These are phyloP conservation scores for Citrus sinensis DNA, from an alignment of 345 rosid genomes.

Conservation along the genomic window DNA sequence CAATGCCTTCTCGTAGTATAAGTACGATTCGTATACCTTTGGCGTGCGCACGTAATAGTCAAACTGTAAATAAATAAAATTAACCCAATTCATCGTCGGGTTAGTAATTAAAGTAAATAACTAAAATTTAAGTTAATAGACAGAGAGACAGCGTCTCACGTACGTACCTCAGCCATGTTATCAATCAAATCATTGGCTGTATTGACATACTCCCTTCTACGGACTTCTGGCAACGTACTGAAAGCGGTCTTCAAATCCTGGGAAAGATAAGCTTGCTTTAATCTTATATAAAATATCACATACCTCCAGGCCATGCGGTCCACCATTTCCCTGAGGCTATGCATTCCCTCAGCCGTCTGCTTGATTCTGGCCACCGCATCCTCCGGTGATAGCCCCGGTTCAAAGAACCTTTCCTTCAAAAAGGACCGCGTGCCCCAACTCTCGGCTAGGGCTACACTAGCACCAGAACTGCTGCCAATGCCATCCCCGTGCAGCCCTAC, in stretches of 20 bases:
- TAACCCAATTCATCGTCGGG: not conserved
- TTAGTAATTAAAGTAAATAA: too few relatives aligned
- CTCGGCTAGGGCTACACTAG: slow-evolving; percentile 50
- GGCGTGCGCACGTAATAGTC: slow-evolving; percentile 75
- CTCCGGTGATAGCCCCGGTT: slow-evolving; percentile 73
- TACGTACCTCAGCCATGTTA: slow-evolving; percentile 86
- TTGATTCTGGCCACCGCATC: slow-evolving; percentile 81
- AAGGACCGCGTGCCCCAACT: slow-evolving; percentile 85
- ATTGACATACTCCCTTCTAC: slow-evolving; percentile 50
- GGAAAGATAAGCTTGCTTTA: slow-evolving; percentile 69
- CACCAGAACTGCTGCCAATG: not conserved
- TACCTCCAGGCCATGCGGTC: slow-evolving; percentile 94
- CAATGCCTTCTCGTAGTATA: slow-evolving; percentile 85
- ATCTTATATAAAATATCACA: slow-evolving; percentile 68
- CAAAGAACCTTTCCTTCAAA: slow-evolving; percentile 55
- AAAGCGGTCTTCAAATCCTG: slow-evolving; percentile 77
- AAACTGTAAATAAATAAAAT: slow-evolving; percentile 33
- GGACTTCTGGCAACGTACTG: slow-evolving; percentile 53
- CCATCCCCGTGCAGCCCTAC: slow-evolving; percentile 22
- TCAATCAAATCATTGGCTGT: slow-evolving; percentile 71
- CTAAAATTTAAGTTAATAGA: too few relatives aligned
- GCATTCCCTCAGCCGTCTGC: slow-evolving; percentile 86
- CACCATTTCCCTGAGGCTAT: slow-evolving; percentile 75
- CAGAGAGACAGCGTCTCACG: not conserved
- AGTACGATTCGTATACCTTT: slow-evolving; percentile 82